Base-by-base conservation (phyloP, 495 filamentous ascomycete species). In the Jackrogersella minutella region DNA sequence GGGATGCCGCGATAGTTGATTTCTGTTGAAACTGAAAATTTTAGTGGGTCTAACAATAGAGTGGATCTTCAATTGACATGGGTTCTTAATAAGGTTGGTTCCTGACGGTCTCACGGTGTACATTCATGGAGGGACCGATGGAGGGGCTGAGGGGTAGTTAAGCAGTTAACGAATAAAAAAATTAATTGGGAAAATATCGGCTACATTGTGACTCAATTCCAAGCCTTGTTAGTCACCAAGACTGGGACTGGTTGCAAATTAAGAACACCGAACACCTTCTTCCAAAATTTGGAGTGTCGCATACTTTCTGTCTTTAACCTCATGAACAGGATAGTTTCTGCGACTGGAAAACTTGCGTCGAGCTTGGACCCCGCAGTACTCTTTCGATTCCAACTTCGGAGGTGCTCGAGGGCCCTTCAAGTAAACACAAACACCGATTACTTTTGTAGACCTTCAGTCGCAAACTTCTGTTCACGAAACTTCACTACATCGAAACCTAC, bases 21-120 rank as follows among this genome's bases (percentile, higher is more conserved):
- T 19, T n/a, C n/a, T n/a, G n/a, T n/a, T 44, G 47, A n/a, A 58
- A 41, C 62, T 69, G 62, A 69, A 65, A 69, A 62, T 65, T 69
- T 69, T 66, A 65, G 66, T 61, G 66, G 66, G 26, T 30, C 64
- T n/a, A 5, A 34, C 11, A 24, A 51, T 19, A 11, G 16, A 34
- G 40, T 66, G 49, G 63, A 24, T 41, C 33, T 13, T 30, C 31
- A 41, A 49, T 46, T n/a, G n/a, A n/a, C n/a, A n/a, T n/a, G n/a
- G n/a, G n/a, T n/a, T n/a, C n/a, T n/a, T n/a, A n/a, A n/a, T n/a
- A n/a, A n/a, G n/a, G n/a, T n/a, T n/a, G n/a, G n/a, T n/a, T n/a
- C n/a, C n/a, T n/a, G n/a, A n/a, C 26, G 26, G 26, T 7, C 26
- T 30, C 31, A 34, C 31, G 56, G 60, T 11, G 14, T 39, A 14